These are phyloP conservation scores for Kuraishia piskuri DNA, from an alignment of 805 yeast genomes.

Conservation along the genomic window DNA sequence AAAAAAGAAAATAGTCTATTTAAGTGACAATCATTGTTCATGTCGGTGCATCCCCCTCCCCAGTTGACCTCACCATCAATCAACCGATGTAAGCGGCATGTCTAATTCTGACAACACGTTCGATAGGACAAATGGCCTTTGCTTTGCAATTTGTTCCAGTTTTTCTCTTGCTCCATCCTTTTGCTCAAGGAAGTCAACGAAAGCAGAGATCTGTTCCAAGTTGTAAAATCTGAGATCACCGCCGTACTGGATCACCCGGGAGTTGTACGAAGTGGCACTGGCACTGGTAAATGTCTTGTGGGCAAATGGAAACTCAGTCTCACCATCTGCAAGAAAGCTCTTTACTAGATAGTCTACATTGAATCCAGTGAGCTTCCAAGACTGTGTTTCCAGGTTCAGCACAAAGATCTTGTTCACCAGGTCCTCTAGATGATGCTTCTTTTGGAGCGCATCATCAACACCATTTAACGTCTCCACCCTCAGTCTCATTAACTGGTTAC, in stretches of 20 bases:
- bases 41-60: no score
- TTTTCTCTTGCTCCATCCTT: background rate
- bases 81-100: background rate
- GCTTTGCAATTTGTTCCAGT: background rate
- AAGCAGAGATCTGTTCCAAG: background rate
- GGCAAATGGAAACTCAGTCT: background rate
- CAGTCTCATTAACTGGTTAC: background rate
- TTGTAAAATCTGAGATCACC: background rate
- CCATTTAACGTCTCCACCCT: background rate
- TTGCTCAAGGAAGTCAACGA: background rate
- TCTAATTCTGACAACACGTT: background rate
- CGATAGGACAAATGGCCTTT: background rate
- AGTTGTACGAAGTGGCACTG: background rate
- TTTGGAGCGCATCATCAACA: background rate
- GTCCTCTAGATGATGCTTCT: background rate
- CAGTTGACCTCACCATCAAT: no score
- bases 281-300: background rate
- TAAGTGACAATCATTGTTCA: no score
- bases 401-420: slow-evolving; percentile 4
- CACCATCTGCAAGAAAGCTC: background rate
- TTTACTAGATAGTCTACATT: background rate
- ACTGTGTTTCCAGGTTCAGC: slow-evolving; percentile 12
- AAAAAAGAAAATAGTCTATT: no score
- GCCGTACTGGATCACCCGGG: background rate
- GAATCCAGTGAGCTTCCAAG: slow-evolving; percentile 12